Conservation (phyloP, 2,329 filamentous ascomycete genomes). For the Colletotrichum karsti region DNA sequence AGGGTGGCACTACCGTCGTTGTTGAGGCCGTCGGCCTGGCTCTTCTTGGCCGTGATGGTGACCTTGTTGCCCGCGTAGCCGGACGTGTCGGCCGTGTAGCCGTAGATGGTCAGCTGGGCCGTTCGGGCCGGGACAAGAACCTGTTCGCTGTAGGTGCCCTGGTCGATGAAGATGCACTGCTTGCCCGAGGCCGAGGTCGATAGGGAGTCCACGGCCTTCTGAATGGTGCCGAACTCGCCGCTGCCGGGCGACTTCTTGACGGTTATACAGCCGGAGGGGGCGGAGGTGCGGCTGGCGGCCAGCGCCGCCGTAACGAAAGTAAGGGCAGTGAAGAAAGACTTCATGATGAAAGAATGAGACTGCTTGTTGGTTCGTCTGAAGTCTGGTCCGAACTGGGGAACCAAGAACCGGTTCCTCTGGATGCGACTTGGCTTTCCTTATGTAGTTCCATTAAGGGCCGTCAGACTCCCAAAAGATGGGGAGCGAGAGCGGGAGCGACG, state of each 20-base stretch:
- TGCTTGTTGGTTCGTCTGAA: not conserved
- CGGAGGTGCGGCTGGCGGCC: slow-evolving; percentile 36
- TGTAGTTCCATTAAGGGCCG: not conserved
- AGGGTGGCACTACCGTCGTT: slow-evolving; percentile 63
- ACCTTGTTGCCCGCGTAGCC: slow-evolving; percentile 66
- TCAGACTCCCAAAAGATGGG: not conserved
- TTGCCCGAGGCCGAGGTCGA: slow-evolving; percentile 56
- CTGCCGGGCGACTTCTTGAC: slow-evolving; percentile 36
- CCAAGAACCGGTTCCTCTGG: not conserved
- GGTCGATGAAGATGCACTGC: slow-evolving; percentile 73
- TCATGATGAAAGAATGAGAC: slow-evolving; percentile 10
- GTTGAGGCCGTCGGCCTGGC: slow-evolving; percentile 57
- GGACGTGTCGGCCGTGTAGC: slow-evolving; percentile 62
- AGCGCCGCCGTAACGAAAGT: slow-evolving; percentile 21
- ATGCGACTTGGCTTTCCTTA: slow-evolving; percentile 1
- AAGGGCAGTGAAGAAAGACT: slow-evolving; percentile 9
- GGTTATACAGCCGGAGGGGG: slow-evolving; percentile 40
- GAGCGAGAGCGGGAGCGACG: not conserved
- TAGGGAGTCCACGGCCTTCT: slow-evolving; percentile 66
- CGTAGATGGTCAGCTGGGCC: slow-evolving; percentile 62
- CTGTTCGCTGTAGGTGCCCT: slow-evolving; percentile 69
- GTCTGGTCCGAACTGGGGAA: not conserved
- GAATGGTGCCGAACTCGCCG: slow-evolving; percentile 39
- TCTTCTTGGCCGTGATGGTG: slow-evolving; percentile 60
- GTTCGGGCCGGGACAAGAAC: slow-evolving; percentile 60